A percentile compares a stretch with the other conserved stretches of the same genome.
phyloP scores from a whole-genome alignment of 192 early-diverging fungal species.

The Podila horticola region DNA sequence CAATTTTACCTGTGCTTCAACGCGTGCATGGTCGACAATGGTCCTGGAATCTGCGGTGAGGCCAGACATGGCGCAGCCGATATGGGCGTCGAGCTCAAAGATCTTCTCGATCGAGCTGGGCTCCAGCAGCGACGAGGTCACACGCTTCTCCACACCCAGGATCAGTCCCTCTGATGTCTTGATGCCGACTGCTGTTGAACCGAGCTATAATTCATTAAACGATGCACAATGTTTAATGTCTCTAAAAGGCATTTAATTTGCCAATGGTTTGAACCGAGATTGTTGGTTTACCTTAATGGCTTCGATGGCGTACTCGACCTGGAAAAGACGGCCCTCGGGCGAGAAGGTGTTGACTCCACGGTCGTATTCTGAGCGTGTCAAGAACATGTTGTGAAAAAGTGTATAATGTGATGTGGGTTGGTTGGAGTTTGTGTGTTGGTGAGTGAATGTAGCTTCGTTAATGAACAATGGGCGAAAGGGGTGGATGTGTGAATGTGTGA shows the following conservation, averaged over 20 bases:
- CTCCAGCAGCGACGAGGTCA: slow-evolving; percentile 92
- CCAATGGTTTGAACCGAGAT: not conserved
- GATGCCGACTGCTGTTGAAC: slow-evolving; percentile 97
- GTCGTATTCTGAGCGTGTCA: slow-evolving; percentile 96
- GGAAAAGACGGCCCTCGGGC: slow-evolving; percentile 99
- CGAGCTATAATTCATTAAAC: slow-evolving; percentile 67
- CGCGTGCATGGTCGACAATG: slow-evolving; percentile 98
- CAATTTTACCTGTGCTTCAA: slow-evolving; percentile 86
- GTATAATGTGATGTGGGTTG: not conserved
- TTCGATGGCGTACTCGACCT: slow-evolving; percentile 99
- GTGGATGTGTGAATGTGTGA: not conserved
- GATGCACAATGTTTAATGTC: not conserved
- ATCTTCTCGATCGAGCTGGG: slow-evolving; percentile 98
- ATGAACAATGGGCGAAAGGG: too few species aligned
- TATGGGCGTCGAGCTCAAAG: slow-evolving; percentile 93
- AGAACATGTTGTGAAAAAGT: slow-evolving; percentile 60
- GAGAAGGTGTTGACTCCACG: slow-evolving; percentile 99
- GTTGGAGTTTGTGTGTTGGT: not conserved
- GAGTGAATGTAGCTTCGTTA: not conserved
- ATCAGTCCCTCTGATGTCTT: slow-evolving; percentile 94
- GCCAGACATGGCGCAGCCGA: slow-evolving; percentile 98
- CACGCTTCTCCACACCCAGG: slow-evolving; percentile 97
- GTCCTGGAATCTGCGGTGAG: slow-evolving; percentile 96
- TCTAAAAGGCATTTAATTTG: not conserved
- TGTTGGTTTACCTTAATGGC: slow-evolving; percentile 90